Evolutionary conservation across 345 rosid genomes (phyloP).

Genomic region (Eucalyptus urophylla): DNA sequence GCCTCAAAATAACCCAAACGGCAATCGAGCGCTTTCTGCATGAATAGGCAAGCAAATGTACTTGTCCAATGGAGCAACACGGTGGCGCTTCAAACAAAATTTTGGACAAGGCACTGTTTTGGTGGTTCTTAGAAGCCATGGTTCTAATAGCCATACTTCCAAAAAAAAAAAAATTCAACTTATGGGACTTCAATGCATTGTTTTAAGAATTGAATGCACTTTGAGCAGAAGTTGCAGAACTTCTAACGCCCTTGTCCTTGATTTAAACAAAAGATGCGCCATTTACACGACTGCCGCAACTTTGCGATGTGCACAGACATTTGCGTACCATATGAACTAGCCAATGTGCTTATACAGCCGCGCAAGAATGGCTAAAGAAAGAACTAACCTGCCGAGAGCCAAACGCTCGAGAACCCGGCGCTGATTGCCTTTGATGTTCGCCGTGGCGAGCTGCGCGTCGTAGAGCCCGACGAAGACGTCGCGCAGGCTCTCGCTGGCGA

Average conservation of each 20-base stretch:
- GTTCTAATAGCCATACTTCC: background rate
- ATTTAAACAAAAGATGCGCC: background rate
- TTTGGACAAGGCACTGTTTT: background rate
- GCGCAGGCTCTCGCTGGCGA: constrained; percentile 2
- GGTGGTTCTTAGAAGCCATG: background rate
- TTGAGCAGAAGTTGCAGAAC: background rate
- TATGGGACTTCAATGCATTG: background rate
- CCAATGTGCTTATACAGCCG: background rate
- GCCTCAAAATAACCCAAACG: background rate
- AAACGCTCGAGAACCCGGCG: constrained; percentile 5
- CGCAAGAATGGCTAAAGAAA: background rate
- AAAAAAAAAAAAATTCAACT: background rate
- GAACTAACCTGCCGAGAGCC: background rate
- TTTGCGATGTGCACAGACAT: background rate
- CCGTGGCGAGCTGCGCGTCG: background rate
- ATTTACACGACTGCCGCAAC: background rate
- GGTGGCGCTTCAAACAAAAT: background rate
- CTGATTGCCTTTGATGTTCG: background rate
- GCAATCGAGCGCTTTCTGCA: background rate
- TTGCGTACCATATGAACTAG: background rate
- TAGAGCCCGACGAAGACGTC: constrained; percentile 11
- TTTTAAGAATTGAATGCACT: background rate
- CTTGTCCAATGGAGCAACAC: background rate
- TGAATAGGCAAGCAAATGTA: background rate
- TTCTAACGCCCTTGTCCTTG: background rate